Percentiles rank a stretch among this genome's conserved stretches.
These are phyloP conservation scores for Pleurotus cornucopiae DNA, from an alignment of 768 basidiomycete genomes.

Conservation along the genomic window DNA sequence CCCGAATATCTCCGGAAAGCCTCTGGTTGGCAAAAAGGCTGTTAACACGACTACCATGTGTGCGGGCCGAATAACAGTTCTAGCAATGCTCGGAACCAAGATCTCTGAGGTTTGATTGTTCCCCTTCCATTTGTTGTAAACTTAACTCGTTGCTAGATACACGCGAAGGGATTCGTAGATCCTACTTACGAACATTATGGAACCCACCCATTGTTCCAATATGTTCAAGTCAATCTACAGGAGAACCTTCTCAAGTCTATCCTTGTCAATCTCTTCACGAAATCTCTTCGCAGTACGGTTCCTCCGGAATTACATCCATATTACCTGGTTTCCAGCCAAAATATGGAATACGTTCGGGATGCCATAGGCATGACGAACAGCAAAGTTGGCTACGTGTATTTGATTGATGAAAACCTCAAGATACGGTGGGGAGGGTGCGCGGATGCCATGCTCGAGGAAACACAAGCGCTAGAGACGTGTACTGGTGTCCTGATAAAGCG, in stretches of 20 bases:
- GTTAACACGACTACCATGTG: slow-evolving; percentile 79
- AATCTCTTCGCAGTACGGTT: slow-evolving; percentile 61
- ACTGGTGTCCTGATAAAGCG: slow-evolving; percentile 65
- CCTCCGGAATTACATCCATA: slow-evolving; percentile 62
- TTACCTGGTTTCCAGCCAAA: slow-evolving; percentile 79
- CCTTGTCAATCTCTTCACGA: slow-evolving; percentile 82
- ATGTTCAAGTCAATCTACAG: slow-evolving; percentile 87
- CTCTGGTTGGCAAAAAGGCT: slow-evolving; percentile 48
- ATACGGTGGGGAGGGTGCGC: slow-evolving; percentile 93
- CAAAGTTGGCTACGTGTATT: slow-evolving; percentile 87
- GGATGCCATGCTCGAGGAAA: slow-evolving; percentile 74
- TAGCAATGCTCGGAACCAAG: slow-evolving; percentile 80
- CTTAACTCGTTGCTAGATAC: slow-evolving; percentile 49
- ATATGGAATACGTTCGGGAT: slow-evolving; percentile 81
- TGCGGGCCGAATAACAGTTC: slow-evolving; percentile 69
- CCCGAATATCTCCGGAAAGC: slow-evolving; percentile 77
- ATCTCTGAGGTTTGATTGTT: slow-evolving; percentile 72
- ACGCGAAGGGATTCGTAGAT: slow-evolving; percentile 67
- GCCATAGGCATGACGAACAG: slow-evolving; percentile 86
- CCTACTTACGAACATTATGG: slow-evolving; percentile 50
- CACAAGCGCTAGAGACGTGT: slow-evolving; percentile 63
- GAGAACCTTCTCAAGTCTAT: slow-evolving; percentile 91
- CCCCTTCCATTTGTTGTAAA: not conserved
- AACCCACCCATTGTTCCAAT: slow-evolving; percentile 61
- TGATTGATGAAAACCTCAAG: slow-evolving; percentile 80